Evolutionary conservation across 2,329 filamentous ascomycete species (phyloP).

Genomic region (Elsinoe necatrix): DNA sequence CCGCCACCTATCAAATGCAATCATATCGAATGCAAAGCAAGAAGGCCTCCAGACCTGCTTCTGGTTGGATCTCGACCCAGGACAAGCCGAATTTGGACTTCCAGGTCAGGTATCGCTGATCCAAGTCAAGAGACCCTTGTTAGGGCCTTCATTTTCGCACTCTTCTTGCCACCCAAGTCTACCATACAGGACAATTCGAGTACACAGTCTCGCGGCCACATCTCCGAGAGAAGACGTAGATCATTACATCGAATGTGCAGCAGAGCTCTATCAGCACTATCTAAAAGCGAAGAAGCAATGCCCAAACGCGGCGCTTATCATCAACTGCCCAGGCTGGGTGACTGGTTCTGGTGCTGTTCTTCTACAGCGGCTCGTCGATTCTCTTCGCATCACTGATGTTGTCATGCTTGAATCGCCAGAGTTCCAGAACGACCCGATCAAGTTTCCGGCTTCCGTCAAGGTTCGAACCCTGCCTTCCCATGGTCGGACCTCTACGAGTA

Average conservation of each 20-base stretch:
- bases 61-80: conserved; percentile 68
- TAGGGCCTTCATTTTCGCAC: conserved; percentile 61
- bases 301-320: conserved; percentile 49
- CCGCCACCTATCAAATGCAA: conserved; percentile 56
- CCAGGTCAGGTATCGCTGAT: conserved; percentile 63
- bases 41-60: conserved; percentile 28
- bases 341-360: conserved; percentile 61
- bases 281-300: conserved; percentile 36
- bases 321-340: conserved; percentile 70
- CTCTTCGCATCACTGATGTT: conserved; percentile 51
- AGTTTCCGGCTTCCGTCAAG: background rate
- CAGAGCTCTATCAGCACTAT: conserved; percentile 56
- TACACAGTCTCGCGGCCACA: conserved; percentile 58
- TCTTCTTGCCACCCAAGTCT: conserved; percentile 30
- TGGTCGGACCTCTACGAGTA: background rate
- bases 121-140: conserved; percentile 50
- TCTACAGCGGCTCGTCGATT: conserved; percentile 48
- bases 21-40: conserved; percentile 45
- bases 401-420: conserved; percentile 55
- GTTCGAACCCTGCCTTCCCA: background rate
- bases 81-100: conserved; percentile 65
- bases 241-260: conserved; percentile 56
- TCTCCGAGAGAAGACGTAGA: conserved; percentile 58
- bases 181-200: conserved; percentile 37
- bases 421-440: background rate